phyloP scores from a whole-genome alignment of 2,329 filamentous ascomycete genomes.

The Balansia obtecta region DNA sequence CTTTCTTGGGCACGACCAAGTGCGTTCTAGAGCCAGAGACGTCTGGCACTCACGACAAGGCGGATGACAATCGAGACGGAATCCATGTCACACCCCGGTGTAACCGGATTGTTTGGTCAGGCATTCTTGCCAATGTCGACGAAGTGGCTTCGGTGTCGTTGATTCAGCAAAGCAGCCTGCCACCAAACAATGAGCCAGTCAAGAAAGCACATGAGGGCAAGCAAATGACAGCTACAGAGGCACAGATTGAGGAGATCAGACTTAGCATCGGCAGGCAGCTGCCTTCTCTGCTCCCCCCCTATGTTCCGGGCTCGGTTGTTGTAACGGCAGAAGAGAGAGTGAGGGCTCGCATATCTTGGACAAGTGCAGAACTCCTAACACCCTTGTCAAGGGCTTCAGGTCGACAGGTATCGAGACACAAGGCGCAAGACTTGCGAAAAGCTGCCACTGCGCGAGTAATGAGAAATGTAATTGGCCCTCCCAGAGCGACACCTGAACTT shows the following conservation, averaged over 20 bases:
- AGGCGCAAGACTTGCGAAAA: not conserved
- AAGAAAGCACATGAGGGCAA: not conserved
- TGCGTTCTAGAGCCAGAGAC: not conserved
- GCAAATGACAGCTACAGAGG: not conserved
- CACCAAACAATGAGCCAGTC: not conserved
- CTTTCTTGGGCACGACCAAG: not conserved
- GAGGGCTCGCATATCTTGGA: not conserved
- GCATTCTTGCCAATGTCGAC: not conserved
- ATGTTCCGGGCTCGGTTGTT: conserved; percentile 2
- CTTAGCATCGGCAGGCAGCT: conserved; percentile 1
- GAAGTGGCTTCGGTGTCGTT: not conserved
- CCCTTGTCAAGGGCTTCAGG: not conserved
- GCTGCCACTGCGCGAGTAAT: not conserved
- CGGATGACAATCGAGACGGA: not conserved
- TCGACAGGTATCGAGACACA: not conserved
- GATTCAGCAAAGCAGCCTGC: not conserved
- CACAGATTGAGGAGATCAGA: not conserved
- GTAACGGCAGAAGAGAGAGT: conserved; percentile 3
- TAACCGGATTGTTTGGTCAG: conserved; percentile 3
- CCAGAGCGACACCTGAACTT: not conserved
- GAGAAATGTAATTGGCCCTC: not conserved
- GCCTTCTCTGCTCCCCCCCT: conserved; percentile 2
- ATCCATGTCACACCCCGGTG: conserved; percentile 2
- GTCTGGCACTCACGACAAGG: not conserved
- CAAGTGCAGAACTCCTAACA: not conserved